Conservation (phyloP, 2,329 filamentous ascomycete species). For the Macrophomina tecta region DNA sequence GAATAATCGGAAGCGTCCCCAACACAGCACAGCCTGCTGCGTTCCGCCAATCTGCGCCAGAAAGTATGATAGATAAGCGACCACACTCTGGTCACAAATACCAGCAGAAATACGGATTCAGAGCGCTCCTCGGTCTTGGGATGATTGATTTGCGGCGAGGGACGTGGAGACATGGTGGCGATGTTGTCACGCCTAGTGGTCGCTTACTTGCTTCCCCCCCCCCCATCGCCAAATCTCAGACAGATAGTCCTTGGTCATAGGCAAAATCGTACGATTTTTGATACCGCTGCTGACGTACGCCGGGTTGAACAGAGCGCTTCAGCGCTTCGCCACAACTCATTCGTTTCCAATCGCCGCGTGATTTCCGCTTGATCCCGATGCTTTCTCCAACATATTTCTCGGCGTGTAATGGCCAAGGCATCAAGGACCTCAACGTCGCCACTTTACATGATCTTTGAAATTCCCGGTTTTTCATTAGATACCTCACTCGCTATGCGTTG, state of each 20-base stretch:
- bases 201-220: neutral
- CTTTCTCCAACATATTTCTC: neutral
- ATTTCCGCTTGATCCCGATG: neutral
- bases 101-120: neutral
- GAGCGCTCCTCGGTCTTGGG: neutral
- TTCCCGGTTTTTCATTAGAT: neutral
- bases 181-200: neutral
- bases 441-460: too few relatives aligned
- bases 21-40: neutral
- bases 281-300: conserved; percentile 7
- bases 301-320: neutral
- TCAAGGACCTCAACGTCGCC: neutral
- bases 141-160: neutral
- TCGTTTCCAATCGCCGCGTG: neutral
- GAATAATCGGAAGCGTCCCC: too few relatives aligned
- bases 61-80: neutral
- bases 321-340: neutral
- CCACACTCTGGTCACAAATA: neutral
- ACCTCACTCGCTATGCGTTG: neutral
- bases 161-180: neutral
- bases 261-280: conserved; percentile 13
- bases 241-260: neutral
- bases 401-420: neutral
- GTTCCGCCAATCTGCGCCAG: neutral
- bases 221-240: neutral